These are phyloP conservation scores for Hygrophorus russula DNA, from an alignment of 768 basidiomycete genomes.

Conservation along the genomic window DNA sequence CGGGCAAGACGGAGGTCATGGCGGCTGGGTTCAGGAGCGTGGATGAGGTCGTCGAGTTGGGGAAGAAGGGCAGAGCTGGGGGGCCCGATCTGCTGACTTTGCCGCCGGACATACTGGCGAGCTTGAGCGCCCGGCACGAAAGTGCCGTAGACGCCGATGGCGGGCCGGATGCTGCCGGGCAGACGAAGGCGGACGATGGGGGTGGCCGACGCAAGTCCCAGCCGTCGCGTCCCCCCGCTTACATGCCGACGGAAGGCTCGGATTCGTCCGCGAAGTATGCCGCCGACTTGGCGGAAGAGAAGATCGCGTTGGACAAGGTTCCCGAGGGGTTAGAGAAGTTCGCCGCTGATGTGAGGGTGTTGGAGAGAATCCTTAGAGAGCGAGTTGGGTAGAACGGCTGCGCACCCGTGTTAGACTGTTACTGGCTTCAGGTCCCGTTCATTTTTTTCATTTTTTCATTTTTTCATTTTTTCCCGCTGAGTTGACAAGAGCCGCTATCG, in stretches of 20 bases:
- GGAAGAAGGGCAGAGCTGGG: constrained; percentile 14
- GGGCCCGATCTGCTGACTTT: constrained; percentile 23
- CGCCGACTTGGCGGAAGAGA: constrained; percentile 15
- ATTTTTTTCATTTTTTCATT: too few relatives aligned
- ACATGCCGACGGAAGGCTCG: too few relatives aligned
- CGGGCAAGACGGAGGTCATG: constrained; percentile 19
- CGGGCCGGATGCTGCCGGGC: too few relatives aligned
- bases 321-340: constrained; percentile 25
- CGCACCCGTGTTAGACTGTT: too few relatives aligned
- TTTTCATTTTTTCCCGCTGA: too few relatives aligned
- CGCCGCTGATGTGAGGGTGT: constrained; percentile 18
- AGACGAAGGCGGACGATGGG: too few relatives aligned
- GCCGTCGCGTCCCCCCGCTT: too few relatives aligned
- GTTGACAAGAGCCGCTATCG: too few relatives aligned
- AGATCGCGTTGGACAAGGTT: constrained; percentile 22
- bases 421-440: too few relatives aligned
- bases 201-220: too few relatives aligned
- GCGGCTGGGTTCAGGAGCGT: constrained; percentile 23
- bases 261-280: constrained; percentile 8
- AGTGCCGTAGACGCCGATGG: too few relatives aligned
- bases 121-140: constrained; percentile 8
- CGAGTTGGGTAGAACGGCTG: too few relatives aligned
- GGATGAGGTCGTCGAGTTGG: constrained; percentile 22
- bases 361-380: constrained; percentile 10
- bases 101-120: constrained; percentile 21